A percentile compares a stretch with the other conserved stretches of the same genome.
Evolutionary conservation across 768 basidiomycete species (phyloP).

Genomic region (Scleroderma bovista): DNA sequence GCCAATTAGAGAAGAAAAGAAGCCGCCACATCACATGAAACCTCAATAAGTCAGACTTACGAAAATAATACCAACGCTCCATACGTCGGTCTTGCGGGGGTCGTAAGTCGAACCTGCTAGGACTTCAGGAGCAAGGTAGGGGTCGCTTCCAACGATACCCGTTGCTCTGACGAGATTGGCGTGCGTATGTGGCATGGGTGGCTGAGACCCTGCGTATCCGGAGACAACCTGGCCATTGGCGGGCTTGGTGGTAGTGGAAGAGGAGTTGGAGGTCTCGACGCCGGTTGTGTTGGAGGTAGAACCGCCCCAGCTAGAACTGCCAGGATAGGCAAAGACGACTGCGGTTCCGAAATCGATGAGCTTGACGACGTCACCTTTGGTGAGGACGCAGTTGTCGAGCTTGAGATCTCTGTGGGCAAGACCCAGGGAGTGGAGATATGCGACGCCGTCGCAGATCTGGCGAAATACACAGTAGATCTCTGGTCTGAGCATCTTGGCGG

Average conservation of each 20-base stretch:
- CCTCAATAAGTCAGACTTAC: slow-evolving; percentile 35
- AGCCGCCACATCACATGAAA: neutral
- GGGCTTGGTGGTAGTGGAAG: neutral
- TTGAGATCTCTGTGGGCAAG: slow-evolving; percentile 98
- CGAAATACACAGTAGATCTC: slow-evolving; percentile 99
- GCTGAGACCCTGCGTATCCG: slow-evolving; percentile 17
- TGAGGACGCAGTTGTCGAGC: slow-evolving; percentile 99
- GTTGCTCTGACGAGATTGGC: slow-evolving; percentile 53
- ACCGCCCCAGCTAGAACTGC: slow-evolving; percentile 52
- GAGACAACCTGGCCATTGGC: slow-evolving; percentile 4
- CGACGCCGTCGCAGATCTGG: slow-evolving; percentile 96
- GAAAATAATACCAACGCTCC: slow-evolving; percentile 98
- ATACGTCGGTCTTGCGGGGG: slow-evolving; percentile 96
- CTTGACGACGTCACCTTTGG: slow-evolving; percentile 89
- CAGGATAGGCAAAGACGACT: slow-evolving; percentile 99
- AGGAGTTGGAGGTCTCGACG: neutral
- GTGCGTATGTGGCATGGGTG: slow-evolving; percentile 36
- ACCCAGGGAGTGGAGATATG: slow-evolving; percentile 96
- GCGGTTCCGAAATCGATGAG: slow-evolving; percentile 99
- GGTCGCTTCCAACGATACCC: slow-evolving; percentile 95
- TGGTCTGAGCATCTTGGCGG: slow-evolving; percentile 95
- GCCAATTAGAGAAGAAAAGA: neutral
- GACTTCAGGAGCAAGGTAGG: slow-evolving; percentile 97
- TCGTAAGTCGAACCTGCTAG: slow-evolving; percentile 78
- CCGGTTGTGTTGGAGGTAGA: slow-evolving; percentile 21